Conservation (phyloP, 257 asterid species). For the Apocynum venetum region DNA sequence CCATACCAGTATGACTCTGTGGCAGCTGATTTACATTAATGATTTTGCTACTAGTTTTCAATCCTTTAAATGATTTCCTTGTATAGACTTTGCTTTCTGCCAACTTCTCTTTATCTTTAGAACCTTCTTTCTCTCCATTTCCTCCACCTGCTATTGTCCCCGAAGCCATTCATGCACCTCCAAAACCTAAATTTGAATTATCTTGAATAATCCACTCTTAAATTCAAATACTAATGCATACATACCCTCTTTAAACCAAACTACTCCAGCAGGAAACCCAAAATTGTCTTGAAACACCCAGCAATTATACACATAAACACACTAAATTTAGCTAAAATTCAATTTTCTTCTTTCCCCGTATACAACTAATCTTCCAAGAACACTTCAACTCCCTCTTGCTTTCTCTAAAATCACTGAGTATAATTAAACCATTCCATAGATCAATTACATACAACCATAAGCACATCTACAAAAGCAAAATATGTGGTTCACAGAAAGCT, state of each 20-base stretch:
- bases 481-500: neutral
- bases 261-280: neutral
- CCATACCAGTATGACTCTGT: constrained; percentile 23
- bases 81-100: constrained; percentile 62
- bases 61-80: constrained; percentile 60
- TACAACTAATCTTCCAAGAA: neutral
- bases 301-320: neutral
- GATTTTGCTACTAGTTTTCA: constrained; percentile 30
- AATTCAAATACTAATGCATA: neutral
- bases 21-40: constrained; percentile 34
- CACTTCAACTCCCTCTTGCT: neutral
- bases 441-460: neutral
- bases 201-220: neutral
- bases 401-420: neutral
- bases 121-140: constrained; percentile 52
- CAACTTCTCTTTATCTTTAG: constrained; percentile 44
- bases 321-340: neutral
- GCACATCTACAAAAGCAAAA: neutral
- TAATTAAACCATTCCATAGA: neutral
- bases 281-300: neutral
- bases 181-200: constrained; percentile 18
- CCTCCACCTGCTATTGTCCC: constrained; percentile 48
- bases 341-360: neutral
- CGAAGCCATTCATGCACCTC: constrained; percentile 29
- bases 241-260: neutral